A percentile compares a stretch with the other conserved stretches of the same genome.
Conservation (phyloP, 1,284 basidiomycete species). For the Rhodotorula sp. region DNA sequence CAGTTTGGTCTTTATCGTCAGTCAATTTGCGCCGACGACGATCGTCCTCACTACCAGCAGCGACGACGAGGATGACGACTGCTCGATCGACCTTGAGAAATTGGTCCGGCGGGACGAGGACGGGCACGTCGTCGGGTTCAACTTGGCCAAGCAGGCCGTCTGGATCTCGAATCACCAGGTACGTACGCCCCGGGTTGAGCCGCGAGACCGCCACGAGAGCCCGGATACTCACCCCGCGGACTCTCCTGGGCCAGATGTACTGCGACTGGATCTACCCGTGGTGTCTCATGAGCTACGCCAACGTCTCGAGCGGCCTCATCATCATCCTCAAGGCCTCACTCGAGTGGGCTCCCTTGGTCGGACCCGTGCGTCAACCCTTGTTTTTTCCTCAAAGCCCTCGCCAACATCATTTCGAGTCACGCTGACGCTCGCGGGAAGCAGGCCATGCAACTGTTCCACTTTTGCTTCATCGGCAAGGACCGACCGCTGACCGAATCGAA, state of each 20-base stretch:
- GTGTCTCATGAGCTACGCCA: conserved; percentile 33
- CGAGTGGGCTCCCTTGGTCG: conserved; percentile 80
- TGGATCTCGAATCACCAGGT: conserved; percentile 45
- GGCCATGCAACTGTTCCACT: conserved; percentile 88
- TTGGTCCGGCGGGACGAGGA: conserved; percentile 55
- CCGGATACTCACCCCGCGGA: too few species aligned
- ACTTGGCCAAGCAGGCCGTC: conserved; percentile 66
- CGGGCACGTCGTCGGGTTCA: conserved; percentile 62
- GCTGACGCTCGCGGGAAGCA: conserved; percentile 44
- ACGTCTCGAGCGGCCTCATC: conserved; percentile 55
- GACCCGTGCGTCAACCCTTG: conserved; percentile 64
- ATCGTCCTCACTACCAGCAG: conserved; percentile 61
- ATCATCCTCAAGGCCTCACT: conserved; percentile 88
- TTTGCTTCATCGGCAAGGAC: conserved; percentile 76
- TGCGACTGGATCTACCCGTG: conserved; percentile 85
- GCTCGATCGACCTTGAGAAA: conserved; percentile 37
- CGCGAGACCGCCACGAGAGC: neutral
- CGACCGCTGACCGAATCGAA: conserved; percentile 13
- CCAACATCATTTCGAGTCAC: conserved; percentile 7
- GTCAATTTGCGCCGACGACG: conserved; percentile 65
- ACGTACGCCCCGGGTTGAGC: neutral
- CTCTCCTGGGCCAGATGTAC: conserved; percentile 62
- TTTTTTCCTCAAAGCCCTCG: conserved; percentile 1
- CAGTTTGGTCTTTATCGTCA: conserved; percentile 58
- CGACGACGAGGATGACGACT: conserved; percentile 35